These are phyloP conservation scores for Ogataea wickerhamii DNA, from an alignment of 805 yeast species.

Conservation along the genomic window DNA sequence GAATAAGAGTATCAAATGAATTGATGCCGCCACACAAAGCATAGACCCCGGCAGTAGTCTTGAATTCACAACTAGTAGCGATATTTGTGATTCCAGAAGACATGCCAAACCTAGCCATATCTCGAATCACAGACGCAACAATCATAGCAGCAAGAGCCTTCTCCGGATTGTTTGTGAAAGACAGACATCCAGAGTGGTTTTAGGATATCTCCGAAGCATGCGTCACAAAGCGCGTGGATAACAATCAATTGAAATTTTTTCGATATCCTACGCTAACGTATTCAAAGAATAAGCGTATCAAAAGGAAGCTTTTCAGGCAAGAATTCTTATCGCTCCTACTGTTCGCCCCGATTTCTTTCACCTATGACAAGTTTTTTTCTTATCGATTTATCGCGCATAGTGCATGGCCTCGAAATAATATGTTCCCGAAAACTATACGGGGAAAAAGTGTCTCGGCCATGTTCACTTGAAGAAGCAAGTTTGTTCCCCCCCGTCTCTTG, in stretches of 20 bases:
- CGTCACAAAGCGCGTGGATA: constrained; percentile 2
- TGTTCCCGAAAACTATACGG: no score
- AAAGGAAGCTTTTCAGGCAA: constrained; percentile 4
- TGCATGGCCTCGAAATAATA: no score
- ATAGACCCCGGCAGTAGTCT: constrained; percentile 2
- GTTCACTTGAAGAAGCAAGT: no score
- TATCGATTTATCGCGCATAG: no score
- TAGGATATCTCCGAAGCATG: constrained; percentile 4
- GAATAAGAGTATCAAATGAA: constrained; percentile 1
- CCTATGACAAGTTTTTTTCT: no score
- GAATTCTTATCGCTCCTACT: constrained; percentile 1
- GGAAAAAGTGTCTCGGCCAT: no score
- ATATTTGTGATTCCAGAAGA: constrained; percentile 3
- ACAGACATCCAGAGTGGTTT: constrained; percentile 2
- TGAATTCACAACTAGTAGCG: constrained; percentile 1
- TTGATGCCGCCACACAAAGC: constrained; percentile 4
- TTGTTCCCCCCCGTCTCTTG: no score
- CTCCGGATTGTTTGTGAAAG: constrained; percentile 2
- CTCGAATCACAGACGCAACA: constrained; percentile 5
- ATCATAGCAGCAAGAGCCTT: constrained; percentile 5
- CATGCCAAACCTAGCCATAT: constrained; percentile 6
- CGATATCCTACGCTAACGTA: no score
- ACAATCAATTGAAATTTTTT: no score
- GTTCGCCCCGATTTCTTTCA: no score
- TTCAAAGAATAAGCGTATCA: no score